Percentiles rank a stretch among this genome's conserved stretches.
Evolutionary conservation across 768 basidiomycete genomes (phyloP).

Genomic region (Calvatia gigantea): DNA sequence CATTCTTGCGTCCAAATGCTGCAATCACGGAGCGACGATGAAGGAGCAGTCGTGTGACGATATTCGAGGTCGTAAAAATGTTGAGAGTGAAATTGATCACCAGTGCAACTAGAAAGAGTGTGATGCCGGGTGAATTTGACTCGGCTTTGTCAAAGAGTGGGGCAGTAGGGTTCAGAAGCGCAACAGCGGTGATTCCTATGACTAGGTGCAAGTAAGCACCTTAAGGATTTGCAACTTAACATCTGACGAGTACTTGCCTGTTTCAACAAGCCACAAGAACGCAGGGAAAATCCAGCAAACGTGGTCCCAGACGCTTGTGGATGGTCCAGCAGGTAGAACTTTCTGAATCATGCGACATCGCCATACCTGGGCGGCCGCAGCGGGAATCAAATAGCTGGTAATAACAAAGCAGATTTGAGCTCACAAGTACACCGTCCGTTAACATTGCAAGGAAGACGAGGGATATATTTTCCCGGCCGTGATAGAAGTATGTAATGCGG

Average conservation of each 20-base stretch:
- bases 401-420: background rate
- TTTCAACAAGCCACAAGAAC: background rate
- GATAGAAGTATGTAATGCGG: too few relatives aligned
- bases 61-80: background rate
- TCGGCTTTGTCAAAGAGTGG: background rate
- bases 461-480: background rate
- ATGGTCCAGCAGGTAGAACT: background rate
- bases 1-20: background rate
- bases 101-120: background rate
- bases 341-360: constrained; percentile 1
- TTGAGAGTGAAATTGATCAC: background rate
- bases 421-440: background rate
- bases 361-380: background rate
- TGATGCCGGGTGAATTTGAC: background rate
- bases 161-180: background rate
- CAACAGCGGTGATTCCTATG: background rate
- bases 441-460: background rate
- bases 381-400: background rate
- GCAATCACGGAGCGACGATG: background rate
- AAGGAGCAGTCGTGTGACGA: background rate
- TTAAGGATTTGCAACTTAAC: too few relatives aligned
- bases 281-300: background rate
- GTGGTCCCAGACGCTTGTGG: background rate
- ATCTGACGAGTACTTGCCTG: background rate
- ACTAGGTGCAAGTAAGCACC: too few relatives aligned